phyloP scores from a whole-genome alignment of 352 stramenopile species.

The Globisporangium nunn region DNA sequence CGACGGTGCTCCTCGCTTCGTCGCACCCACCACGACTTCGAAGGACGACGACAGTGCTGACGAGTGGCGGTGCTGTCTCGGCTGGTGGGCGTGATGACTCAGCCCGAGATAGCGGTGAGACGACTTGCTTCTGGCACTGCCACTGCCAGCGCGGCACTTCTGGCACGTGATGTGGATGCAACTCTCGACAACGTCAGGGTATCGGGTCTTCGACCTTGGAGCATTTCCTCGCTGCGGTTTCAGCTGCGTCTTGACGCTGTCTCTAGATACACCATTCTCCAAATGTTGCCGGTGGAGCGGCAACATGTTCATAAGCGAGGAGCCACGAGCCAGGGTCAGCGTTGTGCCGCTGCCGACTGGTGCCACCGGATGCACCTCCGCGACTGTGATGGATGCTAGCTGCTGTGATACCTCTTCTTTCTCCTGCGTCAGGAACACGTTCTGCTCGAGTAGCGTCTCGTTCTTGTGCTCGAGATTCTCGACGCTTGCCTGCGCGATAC shows the following conservation, averaged over 20 bases:
- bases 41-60: not conserved
- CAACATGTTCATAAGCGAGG: conserved; percentile 2
- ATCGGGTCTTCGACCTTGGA: conserved; percentile 20
- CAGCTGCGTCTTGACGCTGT: not conserved
- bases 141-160: conserved; percentile 26
- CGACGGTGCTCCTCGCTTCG: conserved; percentile 12
- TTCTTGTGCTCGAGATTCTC: conserved; percentile 51
- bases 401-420: conserved; percentile 43
- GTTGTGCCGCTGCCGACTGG: no score
- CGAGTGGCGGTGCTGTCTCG: not conserved
- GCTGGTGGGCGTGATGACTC: not conserved
- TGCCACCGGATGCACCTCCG: conserved; percentile 24
- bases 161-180: conserved; percentile 66
- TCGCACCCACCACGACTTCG: conserved; percentile 1
- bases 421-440: conserved; percentile 64
- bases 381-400: conserved; percentile 21
- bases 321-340: not conserved
- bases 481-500: conserved; percentile 51
- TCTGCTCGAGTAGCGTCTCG: conserved; percentile 50
- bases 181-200: conserved; percentile 56
- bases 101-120: not conserved
- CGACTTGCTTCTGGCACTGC: conserved; percentile 14
- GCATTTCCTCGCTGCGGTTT: conserved; percentile 13
- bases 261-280: not conserved
- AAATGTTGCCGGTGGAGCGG: not conserved